Conservation (phyloP, 257 asterid genomes). For the Solanum neorickii region DNA sequence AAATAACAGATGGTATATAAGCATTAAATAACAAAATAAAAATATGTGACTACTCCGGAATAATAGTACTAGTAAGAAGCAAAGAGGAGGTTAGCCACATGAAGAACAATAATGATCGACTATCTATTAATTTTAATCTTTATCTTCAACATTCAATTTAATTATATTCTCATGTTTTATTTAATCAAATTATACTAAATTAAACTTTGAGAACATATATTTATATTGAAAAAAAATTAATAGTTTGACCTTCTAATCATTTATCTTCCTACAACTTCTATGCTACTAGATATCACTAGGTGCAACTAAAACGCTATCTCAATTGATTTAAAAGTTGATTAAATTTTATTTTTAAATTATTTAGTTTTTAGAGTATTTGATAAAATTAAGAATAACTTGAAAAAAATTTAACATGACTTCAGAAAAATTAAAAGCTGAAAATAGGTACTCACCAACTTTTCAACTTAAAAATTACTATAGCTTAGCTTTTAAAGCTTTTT, state of each 20-base stretch:
- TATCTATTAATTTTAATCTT: background rate
- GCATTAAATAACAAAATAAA: background rate
- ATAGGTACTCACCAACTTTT: no score
- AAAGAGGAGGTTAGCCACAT: background rate
- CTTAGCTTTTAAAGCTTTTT: no score
- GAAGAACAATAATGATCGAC: background rate
- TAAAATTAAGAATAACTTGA: no score
- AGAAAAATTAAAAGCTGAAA: no score
- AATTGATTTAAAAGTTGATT: fast-evolving
- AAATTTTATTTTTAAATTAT: no score
- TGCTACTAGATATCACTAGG: background rate
- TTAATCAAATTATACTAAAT: background rate
- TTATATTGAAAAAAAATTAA: background rate
- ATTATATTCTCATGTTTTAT: background rate
- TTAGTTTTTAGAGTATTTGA: no score
- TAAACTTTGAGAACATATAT: background rate
- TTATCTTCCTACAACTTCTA: background rate
- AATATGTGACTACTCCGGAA: background rate
- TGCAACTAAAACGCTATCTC: background rate
- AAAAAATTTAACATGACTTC: no score
- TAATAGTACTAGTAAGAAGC: background rate
- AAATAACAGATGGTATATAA: background rate
- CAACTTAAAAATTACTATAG: no score
- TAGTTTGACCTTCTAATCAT: background rate
- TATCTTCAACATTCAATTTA: background rate